Evolutionary conservation across 805 yeast genomes (phyloP), one percentile per base, ranked within the genome.

Genomic region (Sporopachydermia lactativora): DNA sequence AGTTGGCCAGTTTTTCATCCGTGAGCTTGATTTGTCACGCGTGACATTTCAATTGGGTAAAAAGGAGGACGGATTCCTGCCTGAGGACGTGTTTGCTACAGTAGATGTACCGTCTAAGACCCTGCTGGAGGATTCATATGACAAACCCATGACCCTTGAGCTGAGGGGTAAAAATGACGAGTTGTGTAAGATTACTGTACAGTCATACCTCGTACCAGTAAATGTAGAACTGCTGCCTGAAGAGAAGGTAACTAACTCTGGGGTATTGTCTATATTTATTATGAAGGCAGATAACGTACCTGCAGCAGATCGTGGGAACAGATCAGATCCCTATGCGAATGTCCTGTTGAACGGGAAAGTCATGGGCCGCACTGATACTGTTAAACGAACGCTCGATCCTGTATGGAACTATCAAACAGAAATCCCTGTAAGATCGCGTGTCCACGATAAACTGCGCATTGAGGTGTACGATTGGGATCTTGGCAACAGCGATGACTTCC

Each of bases 351-450:
- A 88, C 59, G 78, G 78, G 35, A 68, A 68, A 41, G 56, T 61
- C 24, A 65, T 81, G 44, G 76, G 64, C 66, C 85, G 84, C 64
- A 73, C 95, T 31, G 79, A 83, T 60, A 78, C 78, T 18, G 65
- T 73, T 45, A 92, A 88, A 70, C 86, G 80, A 68, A 85, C 96
- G 0, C 67, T 92, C 49, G 72, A 81, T 44, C 99, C 99, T n/a
- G 71, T 63, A 2, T 92, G 89, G 86, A 79, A 88, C 55, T 96
- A 86, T 63, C 55, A 61, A 14, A 70, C 75, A 36, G 58, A 67
- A 11, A 63, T 77, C 34, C 70, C 69, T 28, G 64, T 86, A 17
- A 53, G 65, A 17, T 79, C 81, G 56, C 71, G 84, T 54, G 74
- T 69, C 42, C 75, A 74, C 51, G 74, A 82, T 6, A 56, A 58